Evolutionary conservation across 352 stramenopile genomes (phyloP).

Genomic region (Phytophthora crassamura): DNA sequence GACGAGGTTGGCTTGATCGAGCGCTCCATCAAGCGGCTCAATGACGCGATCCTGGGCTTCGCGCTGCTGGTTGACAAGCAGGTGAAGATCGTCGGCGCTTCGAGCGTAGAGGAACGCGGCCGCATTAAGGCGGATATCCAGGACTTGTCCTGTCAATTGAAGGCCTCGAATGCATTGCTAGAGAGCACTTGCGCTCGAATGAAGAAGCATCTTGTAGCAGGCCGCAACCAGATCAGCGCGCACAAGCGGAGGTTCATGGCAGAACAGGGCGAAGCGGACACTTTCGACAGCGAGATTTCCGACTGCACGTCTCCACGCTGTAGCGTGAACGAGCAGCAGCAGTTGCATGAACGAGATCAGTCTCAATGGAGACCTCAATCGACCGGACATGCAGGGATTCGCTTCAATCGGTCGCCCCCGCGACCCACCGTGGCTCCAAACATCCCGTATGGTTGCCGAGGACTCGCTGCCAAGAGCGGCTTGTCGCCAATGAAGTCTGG

Average conservation of each 20-base stretch:
- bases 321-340: conserved; percentile 27
- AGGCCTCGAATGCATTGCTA: conserved; percentile 58
- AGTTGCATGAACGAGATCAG: conserved; percentile 17
- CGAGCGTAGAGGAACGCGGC: conserved; percentile 50
- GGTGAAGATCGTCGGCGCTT: conserved; percentile 62
- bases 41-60: conserved; percentile 69
- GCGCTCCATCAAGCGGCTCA: conserved; percentile 59
- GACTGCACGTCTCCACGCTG: conserved; percentile 31
- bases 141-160: conserved; percentile 64
- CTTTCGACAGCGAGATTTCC: conserved; percentile 26
- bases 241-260: conserved; percentile 52
- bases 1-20: conserved; percentile 69
- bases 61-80: conserved; percentile 81
- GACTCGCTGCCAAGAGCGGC: conserved; percentile 15
- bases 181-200: conserved; percentile 66
- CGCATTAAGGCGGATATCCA: conserved; percentile 69
- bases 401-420: conserved; percentile 34
- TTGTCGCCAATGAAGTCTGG: conserved; percentile 15
- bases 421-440: conserved; percentile 19
- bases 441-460: conserved; percentile 31
- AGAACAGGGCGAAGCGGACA: conserved; percentile 32
- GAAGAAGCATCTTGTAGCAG: conserved; percentile 54
- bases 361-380: conserved; percentile 17
- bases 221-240: conserved; percentile 58
- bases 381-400: conserved; percentile 18